Conservation (phyloP, 495 filamentous ascomycete genomes). For the Podospora pseudopauciseta region DNA sequence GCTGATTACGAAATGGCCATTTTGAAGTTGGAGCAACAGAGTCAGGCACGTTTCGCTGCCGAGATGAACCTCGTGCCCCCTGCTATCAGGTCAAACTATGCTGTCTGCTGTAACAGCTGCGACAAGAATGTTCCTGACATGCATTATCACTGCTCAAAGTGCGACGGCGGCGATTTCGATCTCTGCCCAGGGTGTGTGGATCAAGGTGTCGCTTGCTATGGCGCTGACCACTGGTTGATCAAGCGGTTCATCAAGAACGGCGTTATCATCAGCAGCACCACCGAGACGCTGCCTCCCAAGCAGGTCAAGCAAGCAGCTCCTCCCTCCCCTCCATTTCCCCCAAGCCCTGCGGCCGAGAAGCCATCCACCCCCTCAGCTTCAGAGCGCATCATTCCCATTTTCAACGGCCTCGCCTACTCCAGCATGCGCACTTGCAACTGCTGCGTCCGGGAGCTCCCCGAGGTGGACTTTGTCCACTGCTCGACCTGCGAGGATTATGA, state of each 20-base stretch:
- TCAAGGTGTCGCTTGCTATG: constrained; percentile 69
- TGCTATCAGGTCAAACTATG: constrained; percentile 31
- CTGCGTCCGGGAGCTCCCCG: constrained; percentile 75
- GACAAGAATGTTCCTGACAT: constrained; percentile 68
- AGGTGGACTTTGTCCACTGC: constrained; percentile 81
- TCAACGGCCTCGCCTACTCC: constrained; percentile 25
- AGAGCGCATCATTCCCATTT: constrained; percentile 24
- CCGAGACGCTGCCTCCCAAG: constrained; percentile 71
- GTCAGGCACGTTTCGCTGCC: no score
- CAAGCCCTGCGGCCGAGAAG: constrained; percentile 19
- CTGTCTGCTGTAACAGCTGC: constrained; percentile 94
- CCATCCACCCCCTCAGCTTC: constrained; percentile 10
- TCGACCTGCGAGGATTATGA: constrained; percentile 83
- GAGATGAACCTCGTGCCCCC: background rate
- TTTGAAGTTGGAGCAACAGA: background rate
- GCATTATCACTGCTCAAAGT: constrained; percentile 93
- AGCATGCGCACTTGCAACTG: constrained; percentile 84
- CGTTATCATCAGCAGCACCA: constrained; percentile 75
- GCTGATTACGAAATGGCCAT: background rate
- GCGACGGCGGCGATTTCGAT: constrained; percentile 91
- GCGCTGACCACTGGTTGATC: constrained; percentile 84
- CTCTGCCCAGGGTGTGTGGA: constrained; percentile 79
- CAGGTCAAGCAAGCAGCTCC: constrained; percentile 6
- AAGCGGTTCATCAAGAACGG: constrained; percentile 80
- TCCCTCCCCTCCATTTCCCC: constrained; percentile 9